A percentile compares a stretch with the other conserved stretches of the same genome.
Evolutionary conservation across 2,329 filamentous ascomycete species (phyloP).

Genomic region (Neurospora sp.): DNA sequence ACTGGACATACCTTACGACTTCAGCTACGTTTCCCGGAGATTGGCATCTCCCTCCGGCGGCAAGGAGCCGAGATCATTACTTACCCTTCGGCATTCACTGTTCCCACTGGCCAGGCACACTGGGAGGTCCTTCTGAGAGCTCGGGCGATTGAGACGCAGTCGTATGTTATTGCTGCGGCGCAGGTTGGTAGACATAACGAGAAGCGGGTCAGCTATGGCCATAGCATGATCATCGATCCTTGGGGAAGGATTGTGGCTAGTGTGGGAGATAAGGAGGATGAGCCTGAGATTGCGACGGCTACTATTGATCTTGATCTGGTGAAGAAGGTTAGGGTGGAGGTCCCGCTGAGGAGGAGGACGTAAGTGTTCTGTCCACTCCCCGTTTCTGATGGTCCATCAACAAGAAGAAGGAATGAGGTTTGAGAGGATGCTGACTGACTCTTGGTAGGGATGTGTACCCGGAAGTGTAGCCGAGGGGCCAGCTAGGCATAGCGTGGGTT

Average conservation of each 20-base stretch:
- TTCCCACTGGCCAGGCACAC: conserved; percentile 74
- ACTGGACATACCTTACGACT: background rate
- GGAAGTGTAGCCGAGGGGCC: background rate
- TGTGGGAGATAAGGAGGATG: conserved; percentile 34
- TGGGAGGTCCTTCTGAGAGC: conserved; percentile 74
- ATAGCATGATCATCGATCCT: conserved; percentile 75
- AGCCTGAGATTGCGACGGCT: conserved; percentile 43
- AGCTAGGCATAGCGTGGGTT: background rate
- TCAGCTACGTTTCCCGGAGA: conserved; percentile 18
- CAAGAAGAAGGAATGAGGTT: background rate
- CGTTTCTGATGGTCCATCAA: background rate
- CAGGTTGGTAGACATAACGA: conserved; percentile 51
- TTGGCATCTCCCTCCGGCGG: conserved; percentile 21
- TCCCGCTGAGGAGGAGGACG: conserved; percentile 43
- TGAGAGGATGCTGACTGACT: background rate
- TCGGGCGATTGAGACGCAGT: conserved; percentile 80
- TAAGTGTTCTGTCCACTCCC: conserved; percentile 25
- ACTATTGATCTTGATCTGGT: conserved; percentile 41
- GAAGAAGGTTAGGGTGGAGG: conserved; percentile 37
- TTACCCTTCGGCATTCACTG: conserved; percentile 85
- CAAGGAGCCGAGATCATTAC: conserved; percentile 61
- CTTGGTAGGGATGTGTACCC: conserved; percentile 1
- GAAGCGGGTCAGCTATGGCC: conserved; percentile 73
- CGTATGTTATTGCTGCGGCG: conserved; percentile 77
- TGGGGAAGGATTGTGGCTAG: conserved; percentile 70